Base-by-base conservation (phyloP, 805 yeast genomes). In the Teunomyces atbi region DNA sequence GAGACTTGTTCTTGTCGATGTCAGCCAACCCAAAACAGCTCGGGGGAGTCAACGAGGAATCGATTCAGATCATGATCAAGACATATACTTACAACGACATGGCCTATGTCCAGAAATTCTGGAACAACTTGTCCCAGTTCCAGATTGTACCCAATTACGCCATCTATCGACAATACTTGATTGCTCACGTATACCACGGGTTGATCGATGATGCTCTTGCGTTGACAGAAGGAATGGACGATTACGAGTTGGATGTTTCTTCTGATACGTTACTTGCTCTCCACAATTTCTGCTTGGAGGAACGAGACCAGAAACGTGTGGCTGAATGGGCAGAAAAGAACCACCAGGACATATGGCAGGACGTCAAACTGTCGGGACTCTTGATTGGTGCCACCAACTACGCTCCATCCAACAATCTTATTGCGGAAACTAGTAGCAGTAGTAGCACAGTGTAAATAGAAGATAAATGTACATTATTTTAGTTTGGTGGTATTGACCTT, bases 181-280 rank as follows among this genome's bases (percentile, higher is more conserved):
- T 84, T 46, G 87, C 89, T 0, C 83, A 85, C 59, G 84, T 86
- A 49, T 83, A 83, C 53, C 81, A 82, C 57, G 89, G 85, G 6
- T 66, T 74, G 39, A 76, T 73, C 32, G 74, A 74, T 7, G 74
- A 77, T 3, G 94, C 94, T 0, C 63, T 82, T 5, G 66, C 68
- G 13, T 61, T 81, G 21, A 71, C 80, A 3, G 67, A 71, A 16
- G 69, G 68, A 23, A 74, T 82, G 61, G 72, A 66, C 26, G 77
- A 76, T 29, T 69, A 73, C 49, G 81, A 77, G 33, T 61, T 78
- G 4, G 64, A 65, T 30, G 60, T 81, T 5, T 66, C 74, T 13
- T 57, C 61, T 5, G 77, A 76, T 19, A 69, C 80, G 8, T 56
- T 83, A 26, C 65, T 73, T 28, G 66, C 77, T 3, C 57, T 82